Percentiles rank a stretch among this genome's conserved stretches.
These are phyloP conservation scores for Coniella lustricola DNA, from an alignment of 2,329 filamentous ascomycete species.

Conservation along the genomic window DNA sequence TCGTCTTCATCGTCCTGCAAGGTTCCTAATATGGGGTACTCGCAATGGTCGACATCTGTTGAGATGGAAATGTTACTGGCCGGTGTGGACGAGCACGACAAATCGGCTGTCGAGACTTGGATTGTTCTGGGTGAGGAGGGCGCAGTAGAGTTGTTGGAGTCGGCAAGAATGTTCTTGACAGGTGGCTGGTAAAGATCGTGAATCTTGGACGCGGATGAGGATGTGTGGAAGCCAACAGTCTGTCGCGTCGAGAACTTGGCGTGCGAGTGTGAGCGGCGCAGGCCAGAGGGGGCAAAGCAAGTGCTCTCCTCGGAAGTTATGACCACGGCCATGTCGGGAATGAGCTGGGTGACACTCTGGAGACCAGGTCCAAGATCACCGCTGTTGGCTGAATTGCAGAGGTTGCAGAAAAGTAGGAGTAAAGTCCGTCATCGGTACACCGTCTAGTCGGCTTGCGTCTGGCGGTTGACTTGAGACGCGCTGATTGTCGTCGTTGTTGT, in stretches of 20 bases:
- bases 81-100: slow-evolving; percentile 56
- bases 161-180: slow-evolving; percentile 34
- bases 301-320: slow-evolving; percentile 49
- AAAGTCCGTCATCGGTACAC: slow-evolving; percentile 20
- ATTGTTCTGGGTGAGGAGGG: slow-evolving; percentile 50
- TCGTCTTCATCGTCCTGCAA: slow-evolving; percentile 41
- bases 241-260: slow-evolving; percentile 44
- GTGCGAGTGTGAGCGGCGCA: slow-evolving; percentile 56
- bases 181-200: slow-evolving; percentile 39
- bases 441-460: slow-evolving; percentile 6
- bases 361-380: slow-evolving; percentile 23
- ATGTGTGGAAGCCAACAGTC: slow-evolving; percentile 33
- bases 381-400: slow-evolving; percentile 18
- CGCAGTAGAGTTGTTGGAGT: slow-evolving; percentile 44
- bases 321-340: slow-evolving; percentile 46
- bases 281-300: slow-evolving; percentile 46
- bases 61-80: slow-evolving; percentile 57
- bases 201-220: slow-evolving; percentile 39
- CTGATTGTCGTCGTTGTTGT: neutral
- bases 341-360: slow-evolving; percentile 19
- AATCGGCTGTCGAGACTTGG: slow-evolving; percentile 45
- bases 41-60: slow-evolving; percentile 38
- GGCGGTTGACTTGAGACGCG: neutral
- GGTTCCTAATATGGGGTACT: slow-evolving; percentile 32
- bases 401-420: neutral